Conservation (phyloP, 305 asterid species). For the Lippia alba region DNA sequence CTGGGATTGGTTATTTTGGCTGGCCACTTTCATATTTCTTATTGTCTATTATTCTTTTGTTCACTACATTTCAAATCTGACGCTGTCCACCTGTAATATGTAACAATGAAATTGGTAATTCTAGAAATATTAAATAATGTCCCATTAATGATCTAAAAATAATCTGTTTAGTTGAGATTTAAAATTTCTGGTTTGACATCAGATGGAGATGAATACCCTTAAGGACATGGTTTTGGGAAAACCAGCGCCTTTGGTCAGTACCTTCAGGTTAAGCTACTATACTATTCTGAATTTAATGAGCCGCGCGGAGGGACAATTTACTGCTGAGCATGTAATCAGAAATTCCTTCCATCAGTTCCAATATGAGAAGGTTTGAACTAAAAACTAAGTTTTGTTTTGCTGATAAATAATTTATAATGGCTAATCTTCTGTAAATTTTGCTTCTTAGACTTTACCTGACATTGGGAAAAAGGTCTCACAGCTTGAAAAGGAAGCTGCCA, state of each 20-base stretch:
- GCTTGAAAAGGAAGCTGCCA: constrained; percentile 92
- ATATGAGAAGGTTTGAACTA: constrained; percentile 83
- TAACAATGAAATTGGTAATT: constrained; percentile 19
- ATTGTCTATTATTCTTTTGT: constrained; percentile 18
- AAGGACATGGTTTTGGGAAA: constrained; percentile 96
- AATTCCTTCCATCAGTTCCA: constrained; percentile 97
- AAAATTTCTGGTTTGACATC: constrained; percentile 31
- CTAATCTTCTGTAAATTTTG: constrained; percentile 40
- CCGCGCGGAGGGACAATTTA: constrained; percentile 98
- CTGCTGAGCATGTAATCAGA: constrained; percentile 97
- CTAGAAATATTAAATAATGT: background rate
- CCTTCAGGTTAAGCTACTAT: constrained; percentile 96
- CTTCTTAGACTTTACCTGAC: constrained; percentile 84
- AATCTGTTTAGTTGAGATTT: background rate
- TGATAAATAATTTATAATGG: constrained; percentile 29
- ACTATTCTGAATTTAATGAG: constrained; percentile 93
- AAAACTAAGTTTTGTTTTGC: constrained; percentile 25
- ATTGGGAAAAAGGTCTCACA: constrained; percentile 75
- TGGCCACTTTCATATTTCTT: constrained; percentile 6
- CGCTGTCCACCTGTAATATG: constrained; percentile 20
- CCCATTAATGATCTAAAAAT: constrained; percentile 14
- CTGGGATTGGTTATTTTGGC: background rate
- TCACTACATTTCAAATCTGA: constrained; percentile 3
- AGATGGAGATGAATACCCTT: constrained; percentile 98
- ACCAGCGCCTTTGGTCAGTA: constrained; percentile 98